These are phyloP conservation scores for Tephrocybe sp. DNA, from an alignment of 768 basidiomycete species.

Conservation along the genomic window DNA sequence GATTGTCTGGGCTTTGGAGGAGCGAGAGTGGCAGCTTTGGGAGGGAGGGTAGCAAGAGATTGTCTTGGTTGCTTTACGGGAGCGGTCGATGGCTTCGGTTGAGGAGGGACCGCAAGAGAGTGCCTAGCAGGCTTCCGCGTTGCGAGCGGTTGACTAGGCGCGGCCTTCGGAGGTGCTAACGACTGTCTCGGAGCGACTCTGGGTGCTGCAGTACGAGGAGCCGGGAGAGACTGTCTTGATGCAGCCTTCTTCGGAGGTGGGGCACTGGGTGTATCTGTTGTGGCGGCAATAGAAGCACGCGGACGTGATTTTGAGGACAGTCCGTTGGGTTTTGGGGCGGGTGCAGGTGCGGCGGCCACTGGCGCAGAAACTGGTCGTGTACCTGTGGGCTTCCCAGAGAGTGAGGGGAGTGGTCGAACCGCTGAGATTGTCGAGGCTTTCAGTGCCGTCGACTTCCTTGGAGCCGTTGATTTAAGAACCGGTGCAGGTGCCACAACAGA, in stretches of 20 bases:
- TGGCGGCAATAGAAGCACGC: conserved; percentile 3
- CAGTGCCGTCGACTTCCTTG: not conserved
- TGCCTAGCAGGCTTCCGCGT: no score
- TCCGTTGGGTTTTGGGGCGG: not conserved
- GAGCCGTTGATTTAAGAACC: not conserved
- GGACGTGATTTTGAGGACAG: not conserved
- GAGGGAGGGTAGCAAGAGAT: no score
- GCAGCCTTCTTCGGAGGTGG: not conserved
- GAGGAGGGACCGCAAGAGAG: no score
- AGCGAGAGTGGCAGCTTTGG: no score
- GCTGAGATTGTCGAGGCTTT: not conserved
- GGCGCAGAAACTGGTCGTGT: no score
- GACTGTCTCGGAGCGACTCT: not conserved
- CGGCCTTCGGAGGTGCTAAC: not conserved
- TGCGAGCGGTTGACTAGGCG: no score
- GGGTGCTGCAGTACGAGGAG: not conserved
- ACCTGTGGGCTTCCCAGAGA: no score
- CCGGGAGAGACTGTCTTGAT: not conserved
- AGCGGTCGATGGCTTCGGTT: no score
- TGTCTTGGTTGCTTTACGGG: no score
- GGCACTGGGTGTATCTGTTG: not conserved
- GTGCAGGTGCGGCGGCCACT: no score
- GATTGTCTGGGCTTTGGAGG: no score
- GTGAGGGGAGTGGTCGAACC: not conserved
- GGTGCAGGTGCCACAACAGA: not conserved